phyloP scores from a whole-genome alignment of 2,329 filamentous ascomycete genomes.

The Fusarium lyarnte region DNA sequence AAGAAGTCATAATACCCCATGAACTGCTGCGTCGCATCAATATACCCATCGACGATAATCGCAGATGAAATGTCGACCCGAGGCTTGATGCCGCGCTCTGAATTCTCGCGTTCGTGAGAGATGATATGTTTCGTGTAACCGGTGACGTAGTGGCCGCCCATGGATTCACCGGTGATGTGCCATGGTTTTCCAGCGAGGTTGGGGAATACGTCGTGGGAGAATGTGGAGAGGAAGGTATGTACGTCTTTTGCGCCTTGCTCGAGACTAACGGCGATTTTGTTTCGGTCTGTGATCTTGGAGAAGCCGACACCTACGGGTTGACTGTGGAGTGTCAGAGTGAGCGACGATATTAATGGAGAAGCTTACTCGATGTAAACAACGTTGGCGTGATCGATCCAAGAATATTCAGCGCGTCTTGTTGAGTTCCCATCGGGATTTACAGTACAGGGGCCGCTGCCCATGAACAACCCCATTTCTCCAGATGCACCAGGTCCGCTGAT shows the following conservation, averaged over 20 bases:
- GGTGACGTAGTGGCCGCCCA: slow-evolving; percentile 34
- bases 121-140: slow-evolving; percentile 23
- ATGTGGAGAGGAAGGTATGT: slow-evolving; percentile 6
- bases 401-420: slow-evolving; percentile 13
- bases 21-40: slow-evolving; percentile 21
- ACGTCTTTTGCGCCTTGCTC: slow-evolving; percentile 24
- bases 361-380: slow-evolving; percentile 28
- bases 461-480: slow-evolving; percentile 27
- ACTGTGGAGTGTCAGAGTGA: background rate
- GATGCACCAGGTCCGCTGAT: slow-evolving; percentile 16
- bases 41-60: slow-evolving; percentile 30
- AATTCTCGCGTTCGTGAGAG: background rate
- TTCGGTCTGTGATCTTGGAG: slow-evolving; percentile 26
- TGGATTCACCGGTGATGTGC: slow-evolving; percentile 32
- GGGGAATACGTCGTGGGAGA: slow-evolving; percentile 22
- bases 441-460: slow-evolving; percentile 27
- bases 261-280: slow-evolving; percentile 18
- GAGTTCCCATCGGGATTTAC: slow-evolving; percentile 28
- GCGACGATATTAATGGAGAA: rapidly evolving
- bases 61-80: slow-evolving; percentile 8
- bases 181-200: slow-evolving; percentile 14
- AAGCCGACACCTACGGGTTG: slow-evolving; percentile 32
- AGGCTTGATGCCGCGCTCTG: background rate
- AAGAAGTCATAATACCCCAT: slow-evolving; percentile 29
- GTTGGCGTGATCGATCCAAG: slow-evolving; percentile 30